Evolutionary conservation across 1,139 yeast genomes (phyloP), one percentile per base, ranked within the genome.

Genomic region (Kodamaea anthophila): DNA sequence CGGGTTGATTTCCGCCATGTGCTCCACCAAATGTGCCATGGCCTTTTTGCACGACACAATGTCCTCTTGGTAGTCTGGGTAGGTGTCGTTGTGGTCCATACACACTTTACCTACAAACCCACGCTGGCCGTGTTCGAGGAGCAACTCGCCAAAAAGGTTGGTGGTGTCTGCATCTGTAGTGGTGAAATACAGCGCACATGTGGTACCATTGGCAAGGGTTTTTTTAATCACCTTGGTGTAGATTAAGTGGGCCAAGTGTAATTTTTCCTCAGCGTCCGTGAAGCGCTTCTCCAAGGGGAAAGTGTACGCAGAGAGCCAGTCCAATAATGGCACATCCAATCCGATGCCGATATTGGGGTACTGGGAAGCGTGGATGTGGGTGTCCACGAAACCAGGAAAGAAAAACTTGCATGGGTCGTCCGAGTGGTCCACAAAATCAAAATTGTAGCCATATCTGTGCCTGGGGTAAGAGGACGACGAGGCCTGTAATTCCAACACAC

Each of bases 361-460:
- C 57, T 91, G 98, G 4, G 97, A 82, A 0, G 97, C 96, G 53
- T 91, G 98, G 37, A 87, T 86, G 51, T 91, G 98, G 2, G 97
- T 87, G 49, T 91, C 98, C 9, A 91, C 63, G 45, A 91, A 87
- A 1, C 98, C 98, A 0, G 98, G 98, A 46, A 85, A 75, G 45
- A 81, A 74, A 51, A 88, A 87, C 31, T 67, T 57, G 30, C 56
- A 39, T 13, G 55, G 47, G 21, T 53, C 51, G 7, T 44, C 35
- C n/a, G 58, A 49, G 24, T 46, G 43, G 37, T 61, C 65, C 5
- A 58, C 43, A 35, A 37, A 58, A 9, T 49, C 47, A 18, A 29
- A 14, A 25, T 30, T 11, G 25, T 25, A 21, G 15, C 24, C 29
- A 4, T 19, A 22, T 6, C 26, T 15, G 18, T 21, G 15, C 21